Percentiles rank a stretch among this genome's conserved stretches.
These are phyloP conservation scores for Aspergillus nidulans DNA, from an alignment of 495 filamentous ascomycete genomes.

Conservation along the genomic window DNA sequence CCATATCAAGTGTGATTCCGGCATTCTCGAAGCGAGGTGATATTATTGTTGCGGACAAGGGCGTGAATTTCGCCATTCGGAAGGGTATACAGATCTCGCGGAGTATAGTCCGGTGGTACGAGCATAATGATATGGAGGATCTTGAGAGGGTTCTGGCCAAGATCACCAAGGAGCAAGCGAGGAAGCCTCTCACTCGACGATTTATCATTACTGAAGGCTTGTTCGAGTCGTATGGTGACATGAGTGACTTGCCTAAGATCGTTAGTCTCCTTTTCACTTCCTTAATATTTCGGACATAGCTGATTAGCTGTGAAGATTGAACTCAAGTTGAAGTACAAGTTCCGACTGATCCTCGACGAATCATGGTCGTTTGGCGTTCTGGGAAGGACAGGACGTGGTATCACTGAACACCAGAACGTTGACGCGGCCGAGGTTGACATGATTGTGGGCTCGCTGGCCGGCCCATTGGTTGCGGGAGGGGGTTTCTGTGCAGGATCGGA, in stretches of 20 bases:
- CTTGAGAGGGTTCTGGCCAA: constrained; percentile 80
- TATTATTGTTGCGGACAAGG: constrained; percentile 95
- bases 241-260: constrained; percentile 76
- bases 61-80: constrained; percentile 88
- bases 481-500: constrained; percentile 89
- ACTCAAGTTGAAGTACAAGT: constrained; percentile 90
- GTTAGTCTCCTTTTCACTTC: constrained; percentile 42
- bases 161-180: constrained; percentile 79
- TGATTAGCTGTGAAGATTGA: constrained; percentile 57
- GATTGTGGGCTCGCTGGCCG: constrained; percentile 89
- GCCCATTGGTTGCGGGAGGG: constrained; percentile 84
- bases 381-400: constrained; percentile 80
- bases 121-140: constrained; percentile 95
- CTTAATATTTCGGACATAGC: background rate
- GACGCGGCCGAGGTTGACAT: constrained; percentile 88
- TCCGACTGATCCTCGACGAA: constrained; percentile 94
- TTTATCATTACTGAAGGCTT: constrained; percentile 97
- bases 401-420: constrained; percentile 95
- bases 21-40: constrained; percentile 96
- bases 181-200: constrained; percentile 82
- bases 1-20: constrained; percentile 89
- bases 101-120: constrained; percentile 87
- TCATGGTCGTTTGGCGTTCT: constrained; percentile 95
- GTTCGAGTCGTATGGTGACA: constrained; percentile 87
- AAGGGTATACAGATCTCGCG: constrained; percentile 91